Conservation (phyloP, 805 yeast species). For the Candida coleopterorum region DNA sequence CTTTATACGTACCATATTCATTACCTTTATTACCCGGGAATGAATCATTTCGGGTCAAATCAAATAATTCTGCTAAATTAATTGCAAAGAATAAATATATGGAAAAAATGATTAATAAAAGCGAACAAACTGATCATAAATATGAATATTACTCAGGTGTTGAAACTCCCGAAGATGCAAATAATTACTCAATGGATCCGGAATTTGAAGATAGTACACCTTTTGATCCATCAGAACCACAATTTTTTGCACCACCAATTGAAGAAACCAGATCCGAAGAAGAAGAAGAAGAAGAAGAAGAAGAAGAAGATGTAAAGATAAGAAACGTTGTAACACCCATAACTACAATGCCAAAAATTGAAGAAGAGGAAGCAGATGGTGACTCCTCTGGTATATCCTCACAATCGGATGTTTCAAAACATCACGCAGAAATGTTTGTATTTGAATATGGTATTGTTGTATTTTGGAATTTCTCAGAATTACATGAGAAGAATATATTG, state of each 20-base stretch:
- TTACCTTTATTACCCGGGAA: conserved; percentile 83
- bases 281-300: conserved; percentile 4
- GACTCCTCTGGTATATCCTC: background rate
- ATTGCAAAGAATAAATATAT: conserved; percentile 47
- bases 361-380: conserved; percentile 1
- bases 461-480: conserved; percentile 93
- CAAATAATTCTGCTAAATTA: conserved; percentile 51
- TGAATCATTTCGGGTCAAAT: conserved; percentile 69
- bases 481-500: conserved; percentile 86
- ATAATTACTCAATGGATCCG: conserved; percentile 44
- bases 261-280: conserved; percentile 20
- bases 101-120: conserved; percentile 72
- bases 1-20: conserved; percentile 84
- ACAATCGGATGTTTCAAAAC: conserved; percentile 46
- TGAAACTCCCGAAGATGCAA: conserved; percentile 57
- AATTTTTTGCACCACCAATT: conserved; percentile 59
- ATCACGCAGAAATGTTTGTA: conserved; percentile 81
- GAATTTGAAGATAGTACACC: conserved; percentile 42
- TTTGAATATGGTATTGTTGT: conserved; percentile 95
- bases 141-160: conserved; percentile 85
- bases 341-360: background rate
- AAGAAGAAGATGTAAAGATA: no score
- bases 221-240: conserved; percentile 94
- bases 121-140: conserved; percentile 87
- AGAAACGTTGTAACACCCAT: no score